Evolutionary conservation across 352 stramenopile species (phyloP).

Genomic region (Phytophthora kernoviae): DNA sequence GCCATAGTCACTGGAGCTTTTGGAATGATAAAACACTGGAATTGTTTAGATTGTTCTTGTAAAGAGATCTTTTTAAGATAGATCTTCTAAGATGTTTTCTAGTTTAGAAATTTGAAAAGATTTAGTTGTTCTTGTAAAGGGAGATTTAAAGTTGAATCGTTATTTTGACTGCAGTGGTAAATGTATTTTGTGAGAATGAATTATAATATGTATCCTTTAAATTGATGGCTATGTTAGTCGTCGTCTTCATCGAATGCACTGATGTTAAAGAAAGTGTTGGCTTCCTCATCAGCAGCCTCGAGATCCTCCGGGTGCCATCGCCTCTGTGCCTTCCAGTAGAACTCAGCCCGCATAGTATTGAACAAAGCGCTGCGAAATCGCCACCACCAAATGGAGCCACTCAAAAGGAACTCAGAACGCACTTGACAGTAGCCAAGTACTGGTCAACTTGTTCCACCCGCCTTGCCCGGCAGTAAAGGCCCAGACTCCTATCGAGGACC

Average conservation of each 20-base stretch:
- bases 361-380: constrained; percentile 9
- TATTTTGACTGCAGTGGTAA: too few species aligned
- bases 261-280: constrained; percentile 19
- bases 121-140: too few species aligned
- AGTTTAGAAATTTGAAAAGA: background rate
- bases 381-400: constrained; percentile 14
- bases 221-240: constrained; percentile 1
- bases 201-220: too few species aligned
- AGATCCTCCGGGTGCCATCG: constrained; percentile 21
- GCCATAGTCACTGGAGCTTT: background rate
- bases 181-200: too few species aligned
- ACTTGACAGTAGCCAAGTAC: constrained; percentile 7
- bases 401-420: constrained; percentile 7
- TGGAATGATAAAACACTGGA: background rate
- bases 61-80: background rate
- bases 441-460: constrained; percentile 2
- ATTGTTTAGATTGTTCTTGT: background rate
- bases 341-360: background rate
- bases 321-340: constrained; percentile 30
- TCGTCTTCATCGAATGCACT: constrained; percentile 14
- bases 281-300: constrained; percentile 15
- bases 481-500: constrained; percentile 6
- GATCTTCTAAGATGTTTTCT: background rate
- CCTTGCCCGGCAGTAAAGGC: background rate
- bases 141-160: too few species aligned